Evolutionary conservation across 2,329 filamentous ascomycete species (phyloP).

Genomic region (Davidsoniella neocaledoniae): DNA sequence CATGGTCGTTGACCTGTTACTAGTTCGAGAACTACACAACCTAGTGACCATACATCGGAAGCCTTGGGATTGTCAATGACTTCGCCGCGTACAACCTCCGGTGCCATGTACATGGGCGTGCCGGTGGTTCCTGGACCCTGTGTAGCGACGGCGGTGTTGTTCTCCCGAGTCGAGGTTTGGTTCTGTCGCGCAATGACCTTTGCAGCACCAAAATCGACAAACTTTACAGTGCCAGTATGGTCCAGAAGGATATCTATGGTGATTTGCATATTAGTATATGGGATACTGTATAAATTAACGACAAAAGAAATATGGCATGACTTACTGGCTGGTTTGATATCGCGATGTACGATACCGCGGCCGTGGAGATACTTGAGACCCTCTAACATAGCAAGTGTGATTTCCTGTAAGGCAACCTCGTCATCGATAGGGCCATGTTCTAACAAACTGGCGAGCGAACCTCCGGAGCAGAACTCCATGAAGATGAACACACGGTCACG

Average conservation of each 20-base stretch:
- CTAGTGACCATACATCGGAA: slow-evolving; percentile 90
- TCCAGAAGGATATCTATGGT: slow-evolving; percentile 73
- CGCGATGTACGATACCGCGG: slow-evolving; percentile 79
- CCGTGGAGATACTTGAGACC: slow-evolving; percentile 88
- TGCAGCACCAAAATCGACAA: slow-evolving; percentile 93
- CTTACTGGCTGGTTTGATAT: slow-evolving; percentile 94
- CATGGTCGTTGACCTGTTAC: slow-evolving; percentile 85
- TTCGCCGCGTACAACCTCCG: slow-evolving; percentile 88
- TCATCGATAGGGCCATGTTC: slow-evolving; percentile 97
- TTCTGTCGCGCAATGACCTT: slow-evolving; percentile 54
- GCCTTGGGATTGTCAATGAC: slow-evolving; percentile 52
- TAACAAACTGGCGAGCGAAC: slow-evolving; percentile 72
- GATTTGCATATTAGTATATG: background rate
- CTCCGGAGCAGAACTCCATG: slow-evolving; percentile 97
- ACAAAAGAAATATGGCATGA: slow-evolving; percentile 15
- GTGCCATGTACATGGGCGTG: slow-evolving; percentile 99
- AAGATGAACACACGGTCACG: slow-evolving; percentile 99
- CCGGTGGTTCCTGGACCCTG: slow-evolving; percentile 51
- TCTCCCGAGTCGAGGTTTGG: slow-evolving; percentile 26
- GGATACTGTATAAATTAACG: background rate
- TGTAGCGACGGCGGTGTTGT: slow-evolving; percentile 19
- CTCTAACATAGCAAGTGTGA: slow-evolving; percentile 83
- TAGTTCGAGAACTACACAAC: slow-evolving; percentile 96
- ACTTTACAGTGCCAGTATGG: slow-evolving; percentile 97
- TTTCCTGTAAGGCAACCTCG: slow-evolving; percentile 94